phyloP scores from a whole-genome alignment of 352 stramenopile genomes.

The Phytophthora podocarpi region DNA sequence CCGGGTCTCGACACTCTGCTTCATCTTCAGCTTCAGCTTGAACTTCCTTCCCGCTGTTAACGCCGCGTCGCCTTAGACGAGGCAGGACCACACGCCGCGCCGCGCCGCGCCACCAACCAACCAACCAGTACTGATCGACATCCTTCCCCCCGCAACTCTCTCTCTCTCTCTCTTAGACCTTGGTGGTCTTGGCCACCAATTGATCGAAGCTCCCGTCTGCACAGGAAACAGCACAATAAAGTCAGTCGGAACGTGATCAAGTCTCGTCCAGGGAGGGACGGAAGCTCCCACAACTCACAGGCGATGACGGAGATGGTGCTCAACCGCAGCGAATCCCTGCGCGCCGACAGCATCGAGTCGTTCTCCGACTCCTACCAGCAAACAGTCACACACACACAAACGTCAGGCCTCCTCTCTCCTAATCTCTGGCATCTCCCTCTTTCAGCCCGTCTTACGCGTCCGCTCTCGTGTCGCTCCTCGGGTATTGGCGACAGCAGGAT shows the following conservation, averaged over 20 bases:
- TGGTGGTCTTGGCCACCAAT: constrained; percentile 28
- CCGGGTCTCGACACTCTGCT: constrained; percentile 1
- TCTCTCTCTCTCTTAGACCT: constrained; percentile 15
- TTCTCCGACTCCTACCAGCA: constrained; percentile 52
- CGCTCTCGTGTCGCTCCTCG: constrained; percentile 61
- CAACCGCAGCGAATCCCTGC: constrained; percentile 39
- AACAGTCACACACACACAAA: not conserved
- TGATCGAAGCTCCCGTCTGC: constrained; percentile 51
- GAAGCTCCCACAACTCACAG: constrained; percentile 46
- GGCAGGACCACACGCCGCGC: constrained; percentile 5
- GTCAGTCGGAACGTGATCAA: too few relatives aligned
- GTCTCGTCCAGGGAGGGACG: too few relatives aligned
- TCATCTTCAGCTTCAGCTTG: constrained; percentile 5
- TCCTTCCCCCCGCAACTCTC: not conserved
- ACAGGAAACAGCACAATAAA: constrained; percentile 13
- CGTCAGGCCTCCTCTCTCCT: too few relatives aligned
- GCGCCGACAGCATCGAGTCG: constrained; percentile 44
- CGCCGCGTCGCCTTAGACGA: constrained; percentile 15
- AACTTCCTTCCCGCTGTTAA: not conserved
- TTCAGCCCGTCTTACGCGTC: constrained; percentile 43
- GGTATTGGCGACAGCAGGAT: constrained; percentile 74
- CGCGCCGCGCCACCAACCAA: not conserved
- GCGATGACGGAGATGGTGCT: constrained; percentile 49
- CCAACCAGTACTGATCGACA: constrained; percentile 1
- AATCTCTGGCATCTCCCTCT: not conserved